Conservation (phyloP, 1,284 basidiomycete genomes). For the Apiotrichum porosum region DNA sequence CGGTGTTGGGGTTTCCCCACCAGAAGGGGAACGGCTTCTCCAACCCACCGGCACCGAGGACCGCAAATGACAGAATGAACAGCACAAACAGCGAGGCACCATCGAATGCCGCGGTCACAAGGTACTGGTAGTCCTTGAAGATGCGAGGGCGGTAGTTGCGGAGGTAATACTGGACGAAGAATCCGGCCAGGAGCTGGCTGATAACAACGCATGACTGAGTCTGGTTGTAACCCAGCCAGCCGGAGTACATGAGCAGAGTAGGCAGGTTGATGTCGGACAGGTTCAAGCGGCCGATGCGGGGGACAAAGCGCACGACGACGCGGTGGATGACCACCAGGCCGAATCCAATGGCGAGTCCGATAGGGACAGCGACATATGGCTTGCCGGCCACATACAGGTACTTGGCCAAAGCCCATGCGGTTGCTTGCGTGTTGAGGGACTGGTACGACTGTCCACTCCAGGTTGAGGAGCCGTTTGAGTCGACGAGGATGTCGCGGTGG, state of each 20-base stretch:
- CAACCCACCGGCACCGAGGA: constrained; percentile 23
- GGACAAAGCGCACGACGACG: constrained; percentile 10
- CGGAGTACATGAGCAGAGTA: constrained; percentile 14
- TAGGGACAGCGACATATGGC: constrained; percentile 16
- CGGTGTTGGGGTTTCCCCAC: constrained; percentile 26
- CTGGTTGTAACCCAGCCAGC: constrained; percentile 15
- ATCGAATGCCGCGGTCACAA: constrained; percentile 40
- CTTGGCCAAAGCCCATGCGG: constrained; percentile 21
- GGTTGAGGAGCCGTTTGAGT: constrained; percentile 13
- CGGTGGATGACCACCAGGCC: constrained; percentile 15
- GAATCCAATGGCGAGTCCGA: constrained; percentile 18
- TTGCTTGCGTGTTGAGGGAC: constrained; percentile 14
- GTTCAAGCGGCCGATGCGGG: constrained; percentile 10
- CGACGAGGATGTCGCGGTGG: constrained; percentile 23
- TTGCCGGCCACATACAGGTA: constrained; percentile 9
- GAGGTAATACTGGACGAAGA: constrained; percentile 24
- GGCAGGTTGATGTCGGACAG: constrained; percentile 16
- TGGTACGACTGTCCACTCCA: constrained; percentile 18
- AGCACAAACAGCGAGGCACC: constrained; percentile 47
- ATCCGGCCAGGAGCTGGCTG: constrained; percentile 21
- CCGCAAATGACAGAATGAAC: constrained; percentile 47
- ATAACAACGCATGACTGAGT: constrained; percentile 23
- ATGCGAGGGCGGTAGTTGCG: constrained; percentile 18
- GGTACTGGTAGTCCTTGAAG: constrained; percentile 21
- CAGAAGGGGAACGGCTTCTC: constrained; percentile 21